Base-by-base conservation (phyloP, 164 flowering plant species). In the Hamamelis virginiana region DNA sequence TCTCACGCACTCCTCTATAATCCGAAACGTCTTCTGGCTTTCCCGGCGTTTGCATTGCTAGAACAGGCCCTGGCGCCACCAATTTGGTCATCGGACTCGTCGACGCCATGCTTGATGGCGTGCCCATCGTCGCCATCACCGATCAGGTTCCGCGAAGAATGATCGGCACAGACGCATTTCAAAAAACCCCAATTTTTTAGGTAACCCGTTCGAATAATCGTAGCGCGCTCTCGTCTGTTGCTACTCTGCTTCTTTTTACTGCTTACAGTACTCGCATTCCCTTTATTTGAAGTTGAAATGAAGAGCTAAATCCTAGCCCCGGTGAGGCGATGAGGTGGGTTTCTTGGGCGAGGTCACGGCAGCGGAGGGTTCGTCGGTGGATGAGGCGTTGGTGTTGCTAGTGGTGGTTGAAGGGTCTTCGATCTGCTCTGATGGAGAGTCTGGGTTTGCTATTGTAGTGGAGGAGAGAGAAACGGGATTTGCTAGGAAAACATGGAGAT, bases 161-260 rank as follows among this genome's bases (percentile, higher is more conserved):
- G n/a, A n/a, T n/a, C n/a, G n/a, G n/a, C n/a, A n/a, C n/a, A n/a
- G n/a, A n/a, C n/a, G n/a, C n/a, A n/a, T n/a, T n/a, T n/a, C n/a
- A n/a, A n/a, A n/a, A n/a, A n/a, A n/a, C n/a, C n/a, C n/a, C n/a
- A n/a, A n/a, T n/a, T n/a, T n/a, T n/a, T n/a, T n/a, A n/a, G n/a
- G n/a, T n/a, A n/a, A n/a, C n/a, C n/a, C n/a, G n/a, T n/a, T n/a
- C 98, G 84, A 62, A 87, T 77, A 11, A 92, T 74, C 0, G 85
- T 61, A 1, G 82, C 84, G 51, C 89, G 73, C 65, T 81, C 89
- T 65, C 83, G 78, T 33, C 69, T 79, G 9, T 80, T 68, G 64
- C 59, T 69, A 73, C 71, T 64, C 71, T 67, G 74, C 71, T 83
- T 89, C 82, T 75, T 83, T 65, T 72, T 79, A 15, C 38, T 56